Base-by-base conservation (phyloP, 2,329 filamentous ascomycete genomes). In the Tolypocladium pustulatum region DNA sequence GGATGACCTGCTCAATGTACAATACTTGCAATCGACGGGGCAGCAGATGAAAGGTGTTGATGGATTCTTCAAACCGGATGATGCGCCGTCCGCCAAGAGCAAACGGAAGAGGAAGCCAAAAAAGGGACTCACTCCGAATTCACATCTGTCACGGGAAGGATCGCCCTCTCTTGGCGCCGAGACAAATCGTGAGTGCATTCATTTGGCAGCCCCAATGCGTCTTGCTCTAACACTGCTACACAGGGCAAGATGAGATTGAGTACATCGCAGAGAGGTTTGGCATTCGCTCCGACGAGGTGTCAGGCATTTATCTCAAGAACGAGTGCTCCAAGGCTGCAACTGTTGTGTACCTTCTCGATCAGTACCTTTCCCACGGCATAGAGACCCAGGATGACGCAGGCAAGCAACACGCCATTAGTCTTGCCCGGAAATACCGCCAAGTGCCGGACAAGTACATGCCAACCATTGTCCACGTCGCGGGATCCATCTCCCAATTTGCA, bases 1-100 rank as follows among this genome's bases (percentile, higher is more conserved):
- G 61, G 91, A 96, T 65, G 85, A 91, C 60, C 76, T 97, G 15
- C 80, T 97, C 37, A 95, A 89, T 63, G 79, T 90, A 17, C 84
- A 89, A 25, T 91, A 87, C 67, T 85, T 97, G 5, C 84, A 90
- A 59, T 84, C 91, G 59, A 81, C 78, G 1, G 82, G 82, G 0
- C 77, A 83, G 57, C 76, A 81, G 1, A 76, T 79, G 1, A 93
- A 89, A 68, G 90, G 91, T 0, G 78, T 97, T n/a, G 91, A 97
- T 59, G 91, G 83, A 0, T 96, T 96, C 68, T 85, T 83, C 27
- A 79, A 83, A 43, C 79, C 80, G 0, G 79, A 84, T 20, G 73
- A 78, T 20, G 70, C 73, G 0, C 69, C 70, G 1, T 67, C 38
- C 17, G 34, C 27, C 3, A 78, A 76, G 61, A 70, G 68, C 38